Evolutionary conservation across 495 filamentous ascomycete genomes (phyloP).

Genomic region (Penicillium atrosanguineum): DNA sequence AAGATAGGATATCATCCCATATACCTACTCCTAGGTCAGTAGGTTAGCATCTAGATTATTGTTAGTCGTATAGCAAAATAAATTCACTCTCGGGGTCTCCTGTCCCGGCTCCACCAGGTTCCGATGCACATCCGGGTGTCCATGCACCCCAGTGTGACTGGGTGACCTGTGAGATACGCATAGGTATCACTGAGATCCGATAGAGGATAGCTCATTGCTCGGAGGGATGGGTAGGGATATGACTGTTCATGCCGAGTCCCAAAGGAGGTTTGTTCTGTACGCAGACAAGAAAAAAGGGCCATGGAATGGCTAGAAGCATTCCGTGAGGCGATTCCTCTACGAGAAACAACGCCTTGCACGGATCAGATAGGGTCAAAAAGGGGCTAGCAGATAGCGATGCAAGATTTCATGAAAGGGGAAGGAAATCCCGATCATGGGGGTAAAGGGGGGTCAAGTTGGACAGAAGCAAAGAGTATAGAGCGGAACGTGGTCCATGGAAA

Average conservation of each 20-base stretch:
- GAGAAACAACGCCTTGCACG: neutral
- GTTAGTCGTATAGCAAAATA: neutral
- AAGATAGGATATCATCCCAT: neutral
- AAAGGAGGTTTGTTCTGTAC: neutral
- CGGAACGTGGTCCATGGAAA: slow-evolving; percentile 19
- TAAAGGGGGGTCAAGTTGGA: neutral
- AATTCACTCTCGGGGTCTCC: neutral
- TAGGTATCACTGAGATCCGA: slow-evolving; percentile 4
- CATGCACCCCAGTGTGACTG: slow-evolving; percentile 6
- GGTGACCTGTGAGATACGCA: neutral
- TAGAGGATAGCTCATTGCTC: neutral
- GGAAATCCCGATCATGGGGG: neutral
- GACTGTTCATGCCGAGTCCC: neutral
- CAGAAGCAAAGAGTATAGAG: slow-evolving; percentile 1
- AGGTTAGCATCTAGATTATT: slow-evolving; percentile 17
- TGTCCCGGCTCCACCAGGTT: neutral
- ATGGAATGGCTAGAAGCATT: neutral
- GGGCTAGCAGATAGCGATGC: neutral
- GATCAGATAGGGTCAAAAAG: neutral
- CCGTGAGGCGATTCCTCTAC: neutral
- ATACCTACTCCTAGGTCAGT: neutral
- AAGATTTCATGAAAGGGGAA: neutral
- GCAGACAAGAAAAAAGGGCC: neutral
- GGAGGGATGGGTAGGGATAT: neutral
- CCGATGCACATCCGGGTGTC: neutral